These are phyloP conservation scores for Trametes polyzona DNA, from an alignment of 1,284 basidiomycete species.

Conservation along the genomic window DNA sequence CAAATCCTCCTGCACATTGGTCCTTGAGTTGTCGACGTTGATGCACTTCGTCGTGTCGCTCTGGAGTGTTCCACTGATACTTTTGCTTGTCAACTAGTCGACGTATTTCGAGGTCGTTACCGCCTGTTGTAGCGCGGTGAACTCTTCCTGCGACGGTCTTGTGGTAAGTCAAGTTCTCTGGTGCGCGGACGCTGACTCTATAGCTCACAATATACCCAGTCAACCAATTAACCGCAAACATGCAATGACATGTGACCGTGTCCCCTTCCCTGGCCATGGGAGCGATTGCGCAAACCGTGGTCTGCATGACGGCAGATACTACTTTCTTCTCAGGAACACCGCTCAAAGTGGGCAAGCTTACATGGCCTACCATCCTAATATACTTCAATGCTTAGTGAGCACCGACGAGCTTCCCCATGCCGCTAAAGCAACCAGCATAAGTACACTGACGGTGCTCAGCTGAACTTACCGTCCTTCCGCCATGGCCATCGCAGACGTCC, in stretches of 20 bases:
- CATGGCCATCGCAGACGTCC: conserved; percentile 30
- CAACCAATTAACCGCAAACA: too few species aligned
- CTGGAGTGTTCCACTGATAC: too few species aligned
- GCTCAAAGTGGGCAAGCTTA: not conserved
- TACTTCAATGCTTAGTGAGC: conserved; percentile 13
- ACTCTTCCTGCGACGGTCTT: too few species aligned
- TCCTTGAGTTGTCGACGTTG: too few species aligned
- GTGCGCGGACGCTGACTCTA: too few species aligned
- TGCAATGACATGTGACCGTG: conserved; percentile 12
- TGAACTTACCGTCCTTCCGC: not conserved
- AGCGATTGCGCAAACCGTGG: conserved; percentile 14
- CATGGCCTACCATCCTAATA: not conserved
- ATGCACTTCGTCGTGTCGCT: too few species aligned
- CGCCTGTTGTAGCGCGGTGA: too few species aligned
- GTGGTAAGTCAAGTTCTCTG: too few species aligned
- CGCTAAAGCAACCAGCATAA: not conserved
- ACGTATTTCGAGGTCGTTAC: too few species aligned
- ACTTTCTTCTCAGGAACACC: not conserved
- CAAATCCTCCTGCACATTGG: too few species aligned
- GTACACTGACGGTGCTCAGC: not conserved
- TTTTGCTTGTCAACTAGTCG: too few species aligned
- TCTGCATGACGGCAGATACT: conserved; percentile 6
- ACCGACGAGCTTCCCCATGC: not conserved
- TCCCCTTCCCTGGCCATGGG: not conserved
- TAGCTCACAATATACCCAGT: too few species aligned